Base-by-base conservation (phyloP, 2,329 filamentous ascomycete genomes). In the Trichoderma harzianum region DNA sequence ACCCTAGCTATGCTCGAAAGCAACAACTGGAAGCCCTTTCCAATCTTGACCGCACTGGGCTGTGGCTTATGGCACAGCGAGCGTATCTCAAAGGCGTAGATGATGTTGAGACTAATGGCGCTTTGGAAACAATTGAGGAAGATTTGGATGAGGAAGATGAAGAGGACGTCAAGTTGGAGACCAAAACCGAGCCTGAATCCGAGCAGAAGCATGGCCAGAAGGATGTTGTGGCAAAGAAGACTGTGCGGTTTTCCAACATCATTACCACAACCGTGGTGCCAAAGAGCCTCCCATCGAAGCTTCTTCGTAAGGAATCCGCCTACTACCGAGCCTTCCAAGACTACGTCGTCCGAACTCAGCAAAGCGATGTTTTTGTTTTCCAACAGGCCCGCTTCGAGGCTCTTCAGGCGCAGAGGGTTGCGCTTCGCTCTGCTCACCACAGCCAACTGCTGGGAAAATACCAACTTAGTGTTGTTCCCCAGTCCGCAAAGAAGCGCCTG, bases 321-420 rank as follows among this genome's bases (percentile, higher is more conserved):
- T 98, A 97, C 82, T 95, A 94, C 83, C 91, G 93, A 73, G 94
- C 94, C 11, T 98, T 97, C 80, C 90, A 94, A 76, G 90, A 92
- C 78, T 88, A 93, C 75, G 84, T 91, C 60, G 87, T 92, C 72
- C 88, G 89, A 36, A 89, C 89, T 16, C 89, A 89, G 71, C 85
- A 86, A 68, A 84, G 86, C 21, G 96, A 98, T 80, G 90, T 91
- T 11, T 97, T 97, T 79, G 88, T 97, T 69, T 93, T 97, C 80
- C 92, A 93, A 55, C 90, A 93, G 71, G 88, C 93, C 28, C 92
- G 96, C 63, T 97, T 95, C 72, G 95, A 98, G 79, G 93, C 94
- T 28, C 86, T 98, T 62, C 95, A 98, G 79, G 89, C 94, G 32
- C 90, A 92, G 78, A 92, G 96, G 51, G 87, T 95, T 70, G 93